These are phyloP conservation scores for Arthrinium phaeospermum DNA, from an alignment of 2,329 filamentous ascomycete species.

Conservation along the genomic window DNA sequence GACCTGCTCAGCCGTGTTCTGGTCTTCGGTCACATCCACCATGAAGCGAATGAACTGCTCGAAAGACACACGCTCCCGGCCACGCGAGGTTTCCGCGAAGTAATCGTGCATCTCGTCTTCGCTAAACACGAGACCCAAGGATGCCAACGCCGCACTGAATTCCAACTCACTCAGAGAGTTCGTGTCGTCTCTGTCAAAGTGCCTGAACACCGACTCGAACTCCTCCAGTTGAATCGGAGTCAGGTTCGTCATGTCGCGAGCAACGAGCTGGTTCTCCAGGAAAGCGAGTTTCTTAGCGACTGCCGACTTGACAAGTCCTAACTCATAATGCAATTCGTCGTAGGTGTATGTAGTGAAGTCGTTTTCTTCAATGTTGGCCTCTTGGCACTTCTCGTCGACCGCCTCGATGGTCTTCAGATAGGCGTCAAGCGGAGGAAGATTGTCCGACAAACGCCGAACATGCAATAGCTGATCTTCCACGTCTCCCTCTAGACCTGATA, in stretches of 20 bases:
- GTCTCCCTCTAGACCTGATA: constrained; percentile 96
- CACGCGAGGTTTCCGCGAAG: constrained; percentile 85
- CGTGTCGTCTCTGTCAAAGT: constrained; percentile 92
- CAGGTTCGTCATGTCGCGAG: constrained; percentile 97
- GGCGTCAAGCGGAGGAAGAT: constrained; percentile 84
- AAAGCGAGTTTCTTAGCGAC: constrained; percentile 97
- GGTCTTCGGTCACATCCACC: constrained; percentile 98
- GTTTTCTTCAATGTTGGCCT: constrained; percentile 99
- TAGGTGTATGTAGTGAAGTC: constrained; percentile 99
- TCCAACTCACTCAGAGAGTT: constrained; percentile 93
- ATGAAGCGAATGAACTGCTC: constrained; percentile 99
- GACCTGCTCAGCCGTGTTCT: constrained; percentile 97
- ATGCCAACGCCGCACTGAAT: constrained; percentile 95
- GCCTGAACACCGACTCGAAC: constrained; percentile 96
- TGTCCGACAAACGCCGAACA: constrained; percentile 83
- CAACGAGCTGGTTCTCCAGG: constrained; percentile 97
- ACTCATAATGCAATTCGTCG: constrained; percentile 93
- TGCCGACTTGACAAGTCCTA: constrained; percentile 87
- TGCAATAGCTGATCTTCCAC: constrained; percentile 93
- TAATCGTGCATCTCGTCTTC: constrained; percentile 98
- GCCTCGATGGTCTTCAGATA: constrained; percentile 88
- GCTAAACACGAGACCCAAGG: constrained; percentile 91
- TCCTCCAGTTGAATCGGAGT: constrained; percentile 98
- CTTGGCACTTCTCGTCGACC: constrained; percentile 86
- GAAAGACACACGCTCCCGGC: constrained; percentile 83